Percentiles rank a stretch among this genome's conserved stretches.
These are phyloP conservation scores for Pulicaria dysenterica DNA, from an alignment of 129 eudicot genomes.

Conservation along the genomic window DNA sequence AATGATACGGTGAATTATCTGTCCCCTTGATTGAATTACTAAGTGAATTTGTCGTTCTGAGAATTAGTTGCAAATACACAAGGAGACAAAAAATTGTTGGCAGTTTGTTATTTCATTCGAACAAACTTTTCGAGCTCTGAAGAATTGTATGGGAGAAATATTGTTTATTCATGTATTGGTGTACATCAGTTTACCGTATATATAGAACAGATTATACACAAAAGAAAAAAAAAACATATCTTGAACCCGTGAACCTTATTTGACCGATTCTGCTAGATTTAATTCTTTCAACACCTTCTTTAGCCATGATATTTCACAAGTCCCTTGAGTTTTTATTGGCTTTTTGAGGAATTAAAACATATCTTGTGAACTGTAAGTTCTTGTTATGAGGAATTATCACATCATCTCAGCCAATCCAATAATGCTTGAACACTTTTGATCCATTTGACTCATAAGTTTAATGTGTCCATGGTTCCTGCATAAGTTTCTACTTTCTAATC, in stretches of 20 bases:
- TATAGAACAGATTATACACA: constrained; percentile 9
- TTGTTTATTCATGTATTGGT: not conserved
- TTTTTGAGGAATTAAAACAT: too few species aligned
- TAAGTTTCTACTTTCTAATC: not conserved
- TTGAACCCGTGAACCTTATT: not conserved
- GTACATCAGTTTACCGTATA: constrained; percentile 4
- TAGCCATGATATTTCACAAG: too few species aligned
- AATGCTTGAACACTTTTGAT: not conserved
- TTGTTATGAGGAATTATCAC: not conserved
- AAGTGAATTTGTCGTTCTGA: not conserved
- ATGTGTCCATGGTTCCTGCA: not conserved
- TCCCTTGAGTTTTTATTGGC: too few species aligned
- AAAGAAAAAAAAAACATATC: not conserved
- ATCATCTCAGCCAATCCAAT: not conserved
- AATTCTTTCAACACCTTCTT: too few species aligned
- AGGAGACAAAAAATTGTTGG: constrained; percentile 3
- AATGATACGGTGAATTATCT: constrained; percentile 76
- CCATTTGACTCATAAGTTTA: not conserved
- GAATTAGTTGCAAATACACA: constrained; percentile 12
- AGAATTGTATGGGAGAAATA: not conserved
- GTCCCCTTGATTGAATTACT: not conserved
- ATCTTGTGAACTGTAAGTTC: too few species aligned
- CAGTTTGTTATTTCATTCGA: constrained; percentile 1
- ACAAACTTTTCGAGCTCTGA: not conserved
- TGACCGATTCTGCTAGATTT: too few species aligned